A percentile compares a stretch with the other conserved stretches of the same genome.
These are phyloP conservation scores for Lyophyllum semitale DNA, from an alignment of 768 basidiomycete genomes.

Conservation along the genomic window DNA sequence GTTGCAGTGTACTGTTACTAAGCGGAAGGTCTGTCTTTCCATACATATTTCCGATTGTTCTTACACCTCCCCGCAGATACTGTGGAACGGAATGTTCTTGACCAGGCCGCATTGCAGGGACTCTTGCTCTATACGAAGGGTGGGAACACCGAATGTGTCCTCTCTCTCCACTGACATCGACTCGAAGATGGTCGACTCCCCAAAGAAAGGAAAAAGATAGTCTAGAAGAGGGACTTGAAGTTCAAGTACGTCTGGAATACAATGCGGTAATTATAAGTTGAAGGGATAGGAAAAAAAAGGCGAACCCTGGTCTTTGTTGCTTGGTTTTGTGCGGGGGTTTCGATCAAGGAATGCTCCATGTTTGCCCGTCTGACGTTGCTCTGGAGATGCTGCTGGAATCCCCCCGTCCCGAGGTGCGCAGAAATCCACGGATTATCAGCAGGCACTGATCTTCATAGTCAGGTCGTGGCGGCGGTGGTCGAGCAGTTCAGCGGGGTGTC, in stretches of 20 bases:
- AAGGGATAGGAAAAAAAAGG: too few relatives aligned
- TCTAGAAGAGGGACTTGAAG: constrained; percentile 78
- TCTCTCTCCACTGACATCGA: constrained; percentile 55
- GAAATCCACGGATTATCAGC: too few relatives aligned
- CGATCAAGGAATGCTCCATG: too few relatives aligned
- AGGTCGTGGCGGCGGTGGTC: too few relatives aligned
- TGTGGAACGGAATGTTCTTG: constrained; percentile 81
- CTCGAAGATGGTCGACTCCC: constrained; percentile 50
- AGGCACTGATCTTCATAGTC: too few relatives aligned
- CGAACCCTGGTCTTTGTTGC: too few relatives aligned
- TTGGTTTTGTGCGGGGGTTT: too few relatives aligned
- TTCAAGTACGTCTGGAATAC: constrained; percentile 66
- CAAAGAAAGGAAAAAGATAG: constrained; percentile 42
- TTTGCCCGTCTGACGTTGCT: too few relatives aligned
- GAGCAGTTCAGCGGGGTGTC: too few relatives aligned
- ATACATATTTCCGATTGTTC: not conserved
- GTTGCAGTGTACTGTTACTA: constrained; percentile 76
- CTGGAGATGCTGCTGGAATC: too few relatives aligned
- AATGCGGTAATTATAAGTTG: too few relatives aligned
- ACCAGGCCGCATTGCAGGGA: constrained; percentile 76
- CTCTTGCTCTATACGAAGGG: constrained; percentile 78
- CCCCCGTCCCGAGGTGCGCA: too few relatives aligned
- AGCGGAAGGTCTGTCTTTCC: constrained; percentile 54
- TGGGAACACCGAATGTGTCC: constrained; percentile 64
- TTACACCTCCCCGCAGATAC: constrained; percentile 55